Evolutionary conservation across 2,329 filamentous ascomycete genomes (phyloP).

Genomic region (Penicillium aurantiogriseum): DNA sequence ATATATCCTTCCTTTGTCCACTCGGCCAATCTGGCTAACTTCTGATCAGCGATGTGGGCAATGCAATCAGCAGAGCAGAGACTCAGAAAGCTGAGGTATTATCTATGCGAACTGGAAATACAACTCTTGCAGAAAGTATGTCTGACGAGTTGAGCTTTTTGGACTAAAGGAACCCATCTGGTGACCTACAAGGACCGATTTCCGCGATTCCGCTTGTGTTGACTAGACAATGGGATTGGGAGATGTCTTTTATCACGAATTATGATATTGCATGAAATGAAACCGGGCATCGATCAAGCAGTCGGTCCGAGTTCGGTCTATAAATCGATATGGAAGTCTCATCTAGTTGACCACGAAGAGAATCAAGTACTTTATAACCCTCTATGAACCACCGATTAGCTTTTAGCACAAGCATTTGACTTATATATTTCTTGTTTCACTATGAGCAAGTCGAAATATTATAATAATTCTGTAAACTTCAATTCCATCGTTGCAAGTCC

Average conservation of each 20-base stretch:
- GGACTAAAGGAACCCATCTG: slow-evolving; percentile 40
- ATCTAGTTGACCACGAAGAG: background rate
- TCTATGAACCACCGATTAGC: background rate
- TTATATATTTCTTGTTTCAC: background rate
- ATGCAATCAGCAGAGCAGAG: slow-evolving; percentile 47
- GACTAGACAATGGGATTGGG: background rate
- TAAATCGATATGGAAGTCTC: background rate
- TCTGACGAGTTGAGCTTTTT: slow-evolving; percentile 55
- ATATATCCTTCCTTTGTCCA: background rate
- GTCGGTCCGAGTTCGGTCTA: background rate
- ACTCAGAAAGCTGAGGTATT: slow-evolving; percentile 34
- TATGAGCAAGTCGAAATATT: background rate
- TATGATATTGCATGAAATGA: background rate
- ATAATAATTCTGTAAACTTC: background rate
- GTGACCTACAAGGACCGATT: background rate
- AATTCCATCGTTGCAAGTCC: background rate
- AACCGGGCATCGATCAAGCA: background rate
- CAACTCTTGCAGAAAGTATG: background rate
- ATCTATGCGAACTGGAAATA: background rate
- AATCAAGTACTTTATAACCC: background rate
- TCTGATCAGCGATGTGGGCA: slow-evolving; percentile 46
- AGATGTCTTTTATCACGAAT: background rate
- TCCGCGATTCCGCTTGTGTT: background rate
- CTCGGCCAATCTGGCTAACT: slow-evolving; percentile 9
- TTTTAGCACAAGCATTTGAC: background rate